Conservation (phyloP, 306 rosid species). For the Quillaja saponaria region DNA sequence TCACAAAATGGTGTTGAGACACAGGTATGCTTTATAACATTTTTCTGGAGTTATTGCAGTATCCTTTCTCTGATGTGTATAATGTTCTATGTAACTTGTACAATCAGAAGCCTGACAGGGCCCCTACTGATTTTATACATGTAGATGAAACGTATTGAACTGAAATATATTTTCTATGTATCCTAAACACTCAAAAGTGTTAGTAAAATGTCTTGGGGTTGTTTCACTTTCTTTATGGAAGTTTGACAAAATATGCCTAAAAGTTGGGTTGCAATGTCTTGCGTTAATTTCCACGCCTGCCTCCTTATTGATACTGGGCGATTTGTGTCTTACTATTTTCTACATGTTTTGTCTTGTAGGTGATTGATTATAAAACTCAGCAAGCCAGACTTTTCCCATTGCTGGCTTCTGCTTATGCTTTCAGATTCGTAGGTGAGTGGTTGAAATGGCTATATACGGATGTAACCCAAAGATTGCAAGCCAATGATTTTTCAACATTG, state of each 20-base stretch:
- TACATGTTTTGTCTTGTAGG: slow-evolving; percentile 50
- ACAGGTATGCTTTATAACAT: slow-evolving; percentile 53
- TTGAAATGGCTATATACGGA: slow-evolving; percentile 84
- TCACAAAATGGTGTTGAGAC: slow-evolving; percentile 70
- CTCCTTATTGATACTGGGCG: not conserved
- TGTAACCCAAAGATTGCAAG: slow-evolving; percentile 77
- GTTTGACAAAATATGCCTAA: too few relatives aligned
- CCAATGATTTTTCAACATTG: slow-evolving; percentile 78
- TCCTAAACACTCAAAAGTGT: slow-evolving; percentile 6
- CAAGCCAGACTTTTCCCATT: slow-evolving; percentile 93
- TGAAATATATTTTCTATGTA: slow-evolving; percentile 15
- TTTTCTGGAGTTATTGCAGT: slow-evolving; percentile 16
- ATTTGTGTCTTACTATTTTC: slow-evolving; percentile 20
- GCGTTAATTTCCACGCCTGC: slow-evolving; percentile 19
- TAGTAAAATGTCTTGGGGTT: not conserved
- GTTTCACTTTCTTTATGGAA: not conserved
- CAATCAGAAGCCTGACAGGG: not conserved
- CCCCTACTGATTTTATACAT: slow-evolving; percentile 17
- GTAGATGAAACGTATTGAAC: not conserved
- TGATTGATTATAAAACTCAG: slow-evolving; percentile 95
- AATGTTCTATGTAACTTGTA: slow-evolving; percentile 5
- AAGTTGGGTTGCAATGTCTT: not conserved
- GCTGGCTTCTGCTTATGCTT: slow-evolving; percentile 98
- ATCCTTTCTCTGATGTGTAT: not conserved
- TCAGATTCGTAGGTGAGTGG: slow-evolving; percentile 96